Conservation (phyloP, 1,284 basidiomycete genomes). For the Trichosporon faecale region DNA sequence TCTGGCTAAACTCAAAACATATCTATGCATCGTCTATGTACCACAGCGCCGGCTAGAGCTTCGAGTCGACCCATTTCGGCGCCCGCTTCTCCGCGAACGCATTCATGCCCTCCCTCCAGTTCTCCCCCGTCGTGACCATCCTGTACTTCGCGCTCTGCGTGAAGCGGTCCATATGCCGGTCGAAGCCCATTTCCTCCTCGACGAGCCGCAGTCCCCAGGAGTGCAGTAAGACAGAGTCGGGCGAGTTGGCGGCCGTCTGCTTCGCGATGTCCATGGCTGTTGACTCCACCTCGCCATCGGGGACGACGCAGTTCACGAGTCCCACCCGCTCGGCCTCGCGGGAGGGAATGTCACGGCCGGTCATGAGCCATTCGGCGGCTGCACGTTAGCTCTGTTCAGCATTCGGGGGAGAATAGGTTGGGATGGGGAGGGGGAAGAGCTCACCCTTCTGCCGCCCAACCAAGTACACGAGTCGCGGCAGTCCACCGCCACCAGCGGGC, state of each 20-base stretch:
- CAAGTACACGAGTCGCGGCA: slow-evolving; percentile 19
- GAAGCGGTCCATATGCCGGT: slow-evolving; percentile 20
- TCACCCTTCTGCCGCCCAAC: slow-evolving; percentile 23
- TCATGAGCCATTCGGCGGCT: slow-evolving; percentile 23
- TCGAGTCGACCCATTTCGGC: slow-evolving; percentile 14
- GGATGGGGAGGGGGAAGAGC: neutral
- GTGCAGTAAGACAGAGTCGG: slow-evolving; percentile 18
- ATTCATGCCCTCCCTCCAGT: slow-evolving; percentile 20
- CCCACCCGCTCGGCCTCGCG: slow-evolving; percentile 13
- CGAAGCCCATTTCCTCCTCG: slow-evolving; percentile 16
- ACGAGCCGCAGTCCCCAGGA: slow-evolving; percentile 15
- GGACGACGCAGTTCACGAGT: slow-evolving; percentile 21
- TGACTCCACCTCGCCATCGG: slow-evolving; percentile 19
- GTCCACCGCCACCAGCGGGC: slow-evolving; percentile 14
- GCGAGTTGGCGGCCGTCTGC: slow-evolving; percentile 18
- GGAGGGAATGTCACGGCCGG: slow-evolving; percentile 19
- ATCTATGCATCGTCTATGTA: neutral
- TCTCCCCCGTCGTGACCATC: neutral
- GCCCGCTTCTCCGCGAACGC: slow-evolving; percentile 17
- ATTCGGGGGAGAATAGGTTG: too few relatives aligned
- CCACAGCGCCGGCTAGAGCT: neutral
- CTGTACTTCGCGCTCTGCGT: neutral
- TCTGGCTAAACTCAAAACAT: neutral
- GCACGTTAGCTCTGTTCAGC: neutral
- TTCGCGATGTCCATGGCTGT: slow-evolving; percentile 16